Conservation (phyloP, 805 yeast genomes). For the Komagataella phaffii region DNA sequence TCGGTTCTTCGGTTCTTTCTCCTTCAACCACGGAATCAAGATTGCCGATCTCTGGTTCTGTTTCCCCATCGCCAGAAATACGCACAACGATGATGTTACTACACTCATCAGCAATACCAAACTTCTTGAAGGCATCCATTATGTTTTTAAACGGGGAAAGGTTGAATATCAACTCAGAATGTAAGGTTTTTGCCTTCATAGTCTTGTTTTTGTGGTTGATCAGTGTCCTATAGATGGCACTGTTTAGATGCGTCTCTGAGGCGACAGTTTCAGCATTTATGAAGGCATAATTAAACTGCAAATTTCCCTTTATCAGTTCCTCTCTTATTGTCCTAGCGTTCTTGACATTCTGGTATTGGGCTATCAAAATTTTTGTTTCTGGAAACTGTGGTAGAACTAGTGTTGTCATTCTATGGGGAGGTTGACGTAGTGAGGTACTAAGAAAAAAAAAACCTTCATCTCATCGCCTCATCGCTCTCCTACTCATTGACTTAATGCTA, state of each 20-base stretch:
- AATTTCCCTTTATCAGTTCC: conserved; percentile 29
- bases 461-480: background rate
- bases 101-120: conserved; percentile 49
- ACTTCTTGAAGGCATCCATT: conserved; percentile 54
- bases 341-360: conserved; percentile 31
- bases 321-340: conserved; percentile 30
- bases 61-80: conserved; percentile 17
- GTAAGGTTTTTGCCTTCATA: conserved; percentile 50
- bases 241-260: conserved; percentile 46
- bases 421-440: background rate
- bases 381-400: background rate
- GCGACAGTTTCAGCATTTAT: conserved; percentile 45
- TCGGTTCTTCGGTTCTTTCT: background rate
- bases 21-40: conserved; percentile 18
- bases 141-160: conserved; percentile 62
- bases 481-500: too few species aligned
- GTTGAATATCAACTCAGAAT: conserved; percentile 60
- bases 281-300: conserved; percentile 46
- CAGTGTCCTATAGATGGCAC: conserved; percentile 49
- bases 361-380: conserved; percentile 17
- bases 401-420: background rate
- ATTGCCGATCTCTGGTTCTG: conserved; percentile 6
- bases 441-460: too few species aligned
- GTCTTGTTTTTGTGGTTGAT: conserved; percentile 31
- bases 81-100: conserved; percentile 36